Percentiles rank a stretch among this genome's conserved stretches.
Conservation (phyloP, 2,329 filamentous ascomycete genomes). For the Cordyceps fumosorosea region DNA sequence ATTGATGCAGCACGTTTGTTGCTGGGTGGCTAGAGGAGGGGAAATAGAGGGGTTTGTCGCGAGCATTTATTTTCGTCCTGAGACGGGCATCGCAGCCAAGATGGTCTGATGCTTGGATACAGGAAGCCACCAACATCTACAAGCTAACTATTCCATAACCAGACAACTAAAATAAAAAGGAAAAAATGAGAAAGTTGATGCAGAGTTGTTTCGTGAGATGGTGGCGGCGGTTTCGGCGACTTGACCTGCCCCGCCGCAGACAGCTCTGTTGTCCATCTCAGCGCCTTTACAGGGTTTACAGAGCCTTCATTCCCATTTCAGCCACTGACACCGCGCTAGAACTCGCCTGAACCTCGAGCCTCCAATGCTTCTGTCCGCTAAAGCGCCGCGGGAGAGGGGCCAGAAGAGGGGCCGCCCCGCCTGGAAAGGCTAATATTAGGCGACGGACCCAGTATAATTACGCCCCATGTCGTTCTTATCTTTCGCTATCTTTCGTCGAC, state of each 20-base stretch:
- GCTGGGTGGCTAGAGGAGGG: neutral
- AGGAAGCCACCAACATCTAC: no score
- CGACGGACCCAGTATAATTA: neutral
- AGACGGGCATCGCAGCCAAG: no score
- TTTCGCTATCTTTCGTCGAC: neutral
- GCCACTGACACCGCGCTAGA: neutral
- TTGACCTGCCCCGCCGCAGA: neutral
- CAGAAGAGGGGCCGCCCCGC: neutral
- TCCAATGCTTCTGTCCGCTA: neutral
- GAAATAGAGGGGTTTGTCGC: neutral
- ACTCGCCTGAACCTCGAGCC: neutral
- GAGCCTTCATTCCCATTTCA: neutral
- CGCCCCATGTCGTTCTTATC: neutral
- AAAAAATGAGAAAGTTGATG: neutral
- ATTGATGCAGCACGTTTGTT: slow-evolving; percentile 8
- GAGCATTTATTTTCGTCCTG: no score
- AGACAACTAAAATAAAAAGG: neutral
- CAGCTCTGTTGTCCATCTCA: neutral
- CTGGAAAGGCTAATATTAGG: slow-evolving; percentile 2
- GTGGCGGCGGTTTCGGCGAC: slow-evolving; percentile 6
- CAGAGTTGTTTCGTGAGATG: slow-evolving; percentile 7
- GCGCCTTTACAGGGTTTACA: neutral
- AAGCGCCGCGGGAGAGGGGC: neutral
- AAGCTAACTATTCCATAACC: no score
- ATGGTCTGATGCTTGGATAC: no score